Percentiles rank a stretch among this genome's conserved stretches.
These are phyloP conservation scores for Pestalotiopsis sp. DNA, from an alignment of 2,329 filamentous ascomycete species.

Conservation along the genomic window DNA sequence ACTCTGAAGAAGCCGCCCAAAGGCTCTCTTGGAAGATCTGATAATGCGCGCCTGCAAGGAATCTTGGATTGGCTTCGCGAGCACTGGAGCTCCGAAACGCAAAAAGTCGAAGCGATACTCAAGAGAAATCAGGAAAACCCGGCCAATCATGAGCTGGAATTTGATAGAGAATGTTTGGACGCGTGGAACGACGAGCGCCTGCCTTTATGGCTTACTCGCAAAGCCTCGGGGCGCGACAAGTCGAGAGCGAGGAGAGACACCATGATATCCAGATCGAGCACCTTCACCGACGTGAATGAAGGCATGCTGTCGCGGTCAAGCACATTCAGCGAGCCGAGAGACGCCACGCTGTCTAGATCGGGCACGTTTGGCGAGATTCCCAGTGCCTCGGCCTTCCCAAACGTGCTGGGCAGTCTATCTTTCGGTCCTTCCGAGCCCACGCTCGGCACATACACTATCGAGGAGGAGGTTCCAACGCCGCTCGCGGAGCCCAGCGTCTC, in stretches of 20 bases:
- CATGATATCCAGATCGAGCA: background rate
- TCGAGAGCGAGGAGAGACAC: background rate
- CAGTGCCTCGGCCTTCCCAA: background rate
- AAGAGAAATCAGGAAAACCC: conserved; percentile 22
- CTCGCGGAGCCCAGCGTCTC: background rate
- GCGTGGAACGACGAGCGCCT: conserved; percentile 28
- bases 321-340: background rate
- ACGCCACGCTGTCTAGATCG: background rate
- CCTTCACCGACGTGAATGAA: background rate
- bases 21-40: conserved; percentile 21
- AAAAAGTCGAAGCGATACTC: conserved; percentile 21
- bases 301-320: background rate
- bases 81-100: conserved; percentile 26
- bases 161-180: conserved; percentile 25
- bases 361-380: background rate
- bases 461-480: conserved; percentile 1
- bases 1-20: conserved; percentile 16
- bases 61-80: conserved; percentile 23
- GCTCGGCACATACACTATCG: conserved; percentile 4
- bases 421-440: conserved; percentile 1
- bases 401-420: background rate
- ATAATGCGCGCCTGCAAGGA: conserved; percentile 25
- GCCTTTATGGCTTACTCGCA: conserved; percentile 19
- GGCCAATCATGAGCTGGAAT: conserved; percentile 19
- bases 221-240: conserved; percentile 1